A percentile compares a stretch with the other conserved stretches of the same genome.
Conservation (phyloP, 163 green algal species). For the Chlorella variabilis region DNA sequence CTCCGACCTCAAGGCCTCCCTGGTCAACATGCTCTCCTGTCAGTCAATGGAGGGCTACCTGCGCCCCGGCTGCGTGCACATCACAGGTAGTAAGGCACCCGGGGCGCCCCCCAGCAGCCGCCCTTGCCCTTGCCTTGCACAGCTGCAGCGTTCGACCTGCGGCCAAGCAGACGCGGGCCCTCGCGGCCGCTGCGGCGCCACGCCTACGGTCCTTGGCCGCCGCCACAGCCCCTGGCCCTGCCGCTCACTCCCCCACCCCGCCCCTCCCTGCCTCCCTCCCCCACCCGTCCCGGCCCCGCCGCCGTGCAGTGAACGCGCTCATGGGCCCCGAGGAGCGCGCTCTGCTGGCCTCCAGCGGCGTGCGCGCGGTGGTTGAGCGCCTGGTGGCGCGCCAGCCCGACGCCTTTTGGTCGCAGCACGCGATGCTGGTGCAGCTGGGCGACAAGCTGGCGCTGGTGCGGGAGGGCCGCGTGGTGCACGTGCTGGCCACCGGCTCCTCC, state of each 20-base stretch:
- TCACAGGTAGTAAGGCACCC: constrained; percentile 19
- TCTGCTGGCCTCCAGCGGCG: constrained; percentile 7
- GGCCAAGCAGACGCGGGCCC: neutral
- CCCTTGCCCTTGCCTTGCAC: too few species aligned
- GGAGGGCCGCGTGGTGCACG: constrained; percentile 52
- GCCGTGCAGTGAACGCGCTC: constrained; percentile 31
- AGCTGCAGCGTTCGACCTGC: too few species aligned
- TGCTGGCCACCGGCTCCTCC: constrained; percentile 43
- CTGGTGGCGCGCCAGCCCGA: constrained; percentile 21
- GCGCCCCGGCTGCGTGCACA: constrained; percentile 53
- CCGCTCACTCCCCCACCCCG: neutral
- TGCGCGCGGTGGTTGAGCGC: constrained; percentile 38
- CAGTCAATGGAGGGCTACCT: constrained; percentile 63
- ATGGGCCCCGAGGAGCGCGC: constrained; percentile 33
- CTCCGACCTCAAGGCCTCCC: constrained; percentile 45
- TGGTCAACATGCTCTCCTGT: constrained; percentile 42
- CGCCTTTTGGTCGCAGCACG: constrained; percentile 30
- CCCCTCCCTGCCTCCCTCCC: too few species aligned
- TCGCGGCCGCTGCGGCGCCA: too few species aligned
- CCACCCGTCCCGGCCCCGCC: too few species aligned
- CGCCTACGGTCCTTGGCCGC: too few species aligned
- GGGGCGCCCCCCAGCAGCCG: too few species aligned
- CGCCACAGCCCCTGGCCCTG: neutral
- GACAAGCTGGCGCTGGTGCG: constrained; percentile 59
- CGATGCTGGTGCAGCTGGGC: constrained; percentile 51